These are phyloP conservation scores for Neurospora cerealis DNA, from an alignment of 495 filamentous ascomycete genomes.

Conservation along the genomic window DNA sequence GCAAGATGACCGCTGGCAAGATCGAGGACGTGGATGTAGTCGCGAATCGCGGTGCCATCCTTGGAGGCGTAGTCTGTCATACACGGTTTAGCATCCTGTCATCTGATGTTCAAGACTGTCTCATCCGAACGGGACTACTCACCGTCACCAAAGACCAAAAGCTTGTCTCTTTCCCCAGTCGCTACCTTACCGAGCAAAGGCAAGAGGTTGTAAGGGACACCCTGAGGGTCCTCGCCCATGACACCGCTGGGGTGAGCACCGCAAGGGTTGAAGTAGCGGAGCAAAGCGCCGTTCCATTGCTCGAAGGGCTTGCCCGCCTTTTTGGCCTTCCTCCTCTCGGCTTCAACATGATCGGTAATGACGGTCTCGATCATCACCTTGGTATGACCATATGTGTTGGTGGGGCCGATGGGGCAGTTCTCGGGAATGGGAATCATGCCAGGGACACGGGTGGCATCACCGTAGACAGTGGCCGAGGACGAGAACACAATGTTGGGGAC, in stretches of 20 bases:
- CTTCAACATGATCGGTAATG: conserved; percentile 83
- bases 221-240: conserved; percentile 97
- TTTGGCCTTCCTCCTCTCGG: conserved; percentile 72
- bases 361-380: conserved; percentile 84
- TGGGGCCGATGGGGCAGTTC: conserved; percentile 88
- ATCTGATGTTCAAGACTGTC: background rate
- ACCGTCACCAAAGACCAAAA: conserved; percentile 92
- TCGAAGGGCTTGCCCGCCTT: conserved; percentile 68
- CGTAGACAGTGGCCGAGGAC: conserved; percentile 91
- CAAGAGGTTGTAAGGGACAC: conserved; percentile 90
- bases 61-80: conserved; percentile 76
- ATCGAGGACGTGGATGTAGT: conserved; percentile 80
- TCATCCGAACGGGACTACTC: conserved; percentile 17
- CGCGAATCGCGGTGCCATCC: conserved; percentile 67
- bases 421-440: conserved; percentile 99
- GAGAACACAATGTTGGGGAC: conserved; percentile 98
- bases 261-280: conserved; percentile 96
- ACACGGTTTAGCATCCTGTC: background rate
- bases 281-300: conserved; percentile 85
- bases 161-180: conserved; percentile 87
- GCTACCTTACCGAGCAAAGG: conserved; percentile 93
- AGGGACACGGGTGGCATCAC: conserved; percentile 89
- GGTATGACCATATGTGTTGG: conserved; percentile 94
- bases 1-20: conserved; percentile 82
- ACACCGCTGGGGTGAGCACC: conserved; percentile 91